Percentiles rank a stretch among this genome's conserved stretches.
These are phyloP conservation scores for Vitellaria paradoxa DNA, from an alignment of 179 eudicot genomes.

Conservation along the genomic window DNA sequence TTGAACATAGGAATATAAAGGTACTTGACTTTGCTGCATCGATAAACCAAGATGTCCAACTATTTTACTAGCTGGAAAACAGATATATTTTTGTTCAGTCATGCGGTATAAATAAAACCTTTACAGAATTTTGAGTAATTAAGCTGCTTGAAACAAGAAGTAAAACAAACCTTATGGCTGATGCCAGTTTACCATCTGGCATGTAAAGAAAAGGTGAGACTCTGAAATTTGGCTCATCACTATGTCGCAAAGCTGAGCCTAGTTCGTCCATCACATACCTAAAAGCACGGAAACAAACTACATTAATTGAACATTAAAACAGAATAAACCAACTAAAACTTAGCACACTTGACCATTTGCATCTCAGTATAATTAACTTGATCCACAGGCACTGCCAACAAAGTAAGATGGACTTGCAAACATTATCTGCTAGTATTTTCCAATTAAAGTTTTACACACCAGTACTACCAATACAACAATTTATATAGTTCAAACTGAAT, in stretches of 20 bases:
- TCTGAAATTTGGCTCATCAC: conserved; percentile 84
- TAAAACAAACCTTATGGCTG: conserved; percentile 76
- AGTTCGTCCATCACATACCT: conserved; percentile 99
- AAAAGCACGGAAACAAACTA: conserved; percentile 17
- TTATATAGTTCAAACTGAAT: not conserved
- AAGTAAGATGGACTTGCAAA: not conserved
- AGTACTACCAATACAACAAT: not conserved
- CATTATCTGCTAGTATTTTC: not conserved
- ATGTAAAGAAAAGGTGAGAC: conserved; percentile 91
- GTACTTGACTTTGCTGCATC: not conserved
- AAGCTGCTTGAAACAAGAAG: conserved; percentile 4
- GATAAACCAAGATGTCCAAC: not conserved
- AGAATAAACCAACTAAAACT: not conserved
- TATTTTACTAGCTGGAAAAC: not conserved
- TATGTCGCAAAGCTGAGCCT: conserved; percentile 95
- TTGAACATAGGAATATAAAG: conserved; percentile 4
- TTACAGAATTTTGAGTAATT: not conserved
- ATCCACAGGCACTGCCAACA: not conserved
- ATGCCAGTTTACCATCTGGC: conserved; percentile 90
- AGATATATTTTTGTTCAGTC: not conserved
- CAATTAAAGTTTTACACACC: not conserved
- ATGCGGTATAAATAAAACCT: not conserved
- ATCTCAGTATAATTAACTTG: not conserved
- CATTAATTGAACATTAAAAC: not conserved
- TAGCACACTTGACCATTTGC: not conserved